Percentiles rank a stretch among this genome's conserved stretches.
Conservation (phyloP, 768 basidiomycete genomes). For the Lentinula sp. region DNA sequence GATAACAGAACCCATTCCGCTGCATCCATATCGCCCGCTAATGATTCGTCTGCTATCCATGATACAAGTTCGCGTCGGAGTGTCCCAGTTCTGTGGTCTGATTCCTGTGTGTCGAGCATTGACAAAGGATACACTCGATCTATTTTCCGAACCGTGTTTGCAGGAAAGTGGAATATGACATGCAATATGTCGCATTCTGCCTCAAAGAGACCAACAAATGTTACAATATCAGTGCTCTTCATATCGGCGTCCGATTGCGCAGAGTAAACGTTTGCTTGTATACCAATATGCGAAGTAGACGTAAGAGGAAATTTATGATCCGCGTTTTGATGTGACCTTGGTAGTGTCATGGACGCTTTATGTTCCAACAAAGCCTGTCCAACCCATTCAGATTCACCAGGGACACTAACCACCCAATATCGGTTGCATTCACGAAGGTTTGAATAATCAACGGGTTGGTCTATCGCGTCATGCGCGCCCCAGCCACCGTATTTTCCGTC, state of each 20-base stretch:
- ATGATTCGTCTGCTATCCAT: slow-evolving; percentile 69
- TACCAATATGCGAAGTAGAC: slow-evolving; percentile 51
- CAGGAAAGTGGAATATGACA: slow-evolving; percentile 44
- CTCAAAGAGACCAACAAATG: slow-evolving; percentile 70
- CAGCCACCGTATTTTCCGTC: slow-evolving; percentile 61
- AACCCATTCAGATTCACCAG: slow-evolving; percentile 58
- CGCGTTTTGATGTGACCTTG: slow-evolving; percentile 8
- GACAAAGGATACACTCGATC: slow-evolving; percentile 34
- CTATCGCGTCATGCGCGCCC: slow-evolving; percentile 44
- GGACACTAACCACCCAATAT: slow-evolving; percentile 72
- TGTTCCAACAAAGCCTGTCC: neutral
- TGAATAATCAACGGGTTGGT: slow-evolving; percentile 32
- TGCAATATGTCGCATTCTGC: slow-evolving; percentile 57
- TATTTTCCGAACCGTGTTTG: slow-evolving; percentile 6
- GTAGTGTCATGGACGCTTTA: neutral
- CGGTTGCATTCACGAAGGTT: slow-evolving; percentile 56
- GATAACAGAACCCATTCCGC: slow-evolving; percentile 74
- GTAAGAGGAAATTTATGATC: slow-evolving; percentile 65
- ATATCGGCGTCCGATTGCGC: slow-evolving; percentile 14
- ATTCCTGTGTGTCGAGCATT: slow-evolving; percentile 26
- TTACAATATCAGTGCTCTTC: slow-evolving; percentile 58
- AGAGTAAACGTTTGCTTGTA: slow-evolving; percentile 58
- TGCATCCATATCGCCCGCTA: slow-evolving; percentile 61
- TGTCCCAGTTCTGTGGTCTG: slow-evolving; percentile 11
- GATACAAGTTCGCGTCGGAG: slow-evolving; percentile 50